Conservation (phyloP, 805 yeast genomes). For the Wickerhamiella dianesei region DNA sequence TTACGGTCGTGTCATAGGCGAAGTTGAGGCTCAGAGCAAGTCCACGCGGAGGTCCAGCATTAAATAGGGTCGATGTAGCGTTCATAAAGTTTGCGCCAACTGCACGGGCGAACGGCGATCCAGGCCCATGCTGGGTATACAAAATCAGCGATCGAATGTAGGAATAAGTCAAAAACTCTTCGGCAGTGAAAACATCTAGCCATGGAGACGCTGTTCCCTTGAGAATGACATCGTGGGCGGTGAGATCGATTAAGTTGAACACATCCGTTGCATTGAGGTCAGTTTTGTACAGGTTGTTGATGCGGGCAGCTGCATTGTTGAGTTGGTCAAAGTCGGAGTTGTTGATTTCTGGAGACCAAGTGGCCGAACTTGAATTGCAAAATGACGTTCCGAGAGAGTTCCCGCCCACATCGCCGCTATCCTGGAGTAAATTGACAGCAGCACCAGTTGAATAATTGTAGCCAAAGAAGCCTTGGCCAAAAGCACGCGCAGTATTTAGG, state of each 20-base stretch:
- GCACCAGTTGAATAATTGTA: constrained; percentile 27
- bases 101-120: constrained; percentile 16
- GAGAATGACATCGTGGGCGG: constrained; percentile 39
- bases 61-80: constrained; percentile 36
- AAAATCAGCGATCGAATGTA: constrained; percentile 14
- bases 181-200: constrained; percentile 22
- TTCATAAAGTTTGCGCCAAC: constrained; percentile 37
- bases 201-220: constrained; percentile 32
- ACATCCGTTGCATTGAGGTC: constrained; percentile 31
- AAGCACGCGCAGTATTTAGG: constrained; percentile 38
- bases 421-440: constrained; percentile 32
- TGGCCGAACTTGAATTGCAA: constrained; percentile 7
- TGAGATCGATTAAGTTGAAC: constrained; percentile 29
- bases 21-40: constrained; percentile 34
- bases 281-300: constrained; percentile 22
- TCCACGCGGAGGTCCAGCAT: constrained; percentile 27
- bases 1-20: constrained; percentile 49
- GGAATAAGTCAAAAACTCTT: constrained; percentile 21
- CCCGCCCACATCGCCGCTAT: constrained; percentile 37
- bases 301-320: constrained; percentile 15
- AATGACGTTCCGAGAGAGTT: constrained; percentile 46
- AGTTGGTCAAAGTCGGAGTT: constrained; percentile 7
- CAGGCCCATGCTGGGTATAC: constrained; percentile 23
- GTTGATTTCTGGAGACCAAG: background rate
- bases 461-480: constrained; percentile 46